Conservation (phyloP, 768 basidiomycete species). For the Calocybe cyanea region DNA sequence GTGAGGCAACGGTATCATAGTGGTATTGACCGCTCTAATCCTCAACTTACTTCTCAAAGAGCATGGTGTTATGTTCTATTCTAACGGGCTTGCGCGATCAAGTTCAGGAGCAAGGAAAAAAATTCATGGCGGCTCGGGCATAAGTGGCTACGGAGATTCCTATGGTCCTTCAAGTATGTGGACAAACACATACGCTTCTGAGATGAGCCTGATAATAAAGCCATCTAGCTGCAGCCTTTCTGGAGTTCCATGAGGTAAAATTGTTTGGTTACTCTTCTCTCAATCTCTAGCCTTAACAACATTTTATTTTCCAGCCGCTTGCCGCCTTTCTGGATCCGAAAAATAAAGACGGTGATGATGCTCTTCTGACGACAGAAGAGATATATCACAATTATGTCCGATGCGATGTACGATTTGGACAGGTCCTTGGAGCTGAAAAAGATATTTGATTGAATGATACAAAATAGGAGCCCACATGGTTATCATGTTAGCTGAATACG, state of each 20-base stretch:
- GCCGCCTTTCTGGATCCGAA: conserved; percentile 62
- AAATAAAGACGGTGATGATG: conserved; percentile 56
- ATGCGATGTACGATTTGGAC: conserved; percentile 43
- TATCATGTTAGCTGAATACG: too few relatives aligned
- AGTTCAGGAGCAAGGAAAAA: conserved; percentile 58
- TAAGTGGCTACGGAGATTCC: conserved; percentile 47
- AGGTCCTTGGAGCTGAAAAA: background rate
- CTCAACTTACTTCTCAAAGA: conserved; percentile 34
- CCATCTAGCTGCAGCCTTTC: conserved; percentile 52
- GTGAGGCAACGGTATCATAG: conserved; percentile 36
- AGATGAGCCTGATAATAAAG: conserved; percentile 1
- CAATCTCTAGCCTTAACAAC: conserved; percentile 5
- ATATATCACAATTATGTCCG: conserved; percentile 72
- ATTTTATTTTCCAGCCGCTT: conserved; percentile 39
- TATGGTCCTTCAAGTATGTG: conserved; percentile 56
- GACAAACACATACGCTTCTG: background rate
- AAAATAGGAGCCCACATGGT: too few relatives aligned
- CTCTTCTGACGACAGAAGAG: conserved; percentile 65
- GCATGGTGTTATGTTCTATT: conserved; percentile 73
- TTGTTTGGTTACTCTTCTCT: conserved; percentile 5
- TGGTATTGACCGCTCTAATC: background rate
- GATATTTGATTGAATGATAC: background rate
- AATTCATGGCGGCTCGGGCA: conserved; percentile 73
- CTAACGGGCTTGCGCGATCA: conserved; percentile 49
- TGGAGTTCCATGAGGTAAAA: conserved; percentile 64